A percentile compares a stretch with the other conserved stretches of the same genome.
phyloP scores from a whole-genome alignment of 352 stramenopile genomes.

The Globisporangium yorkense region DNA sequence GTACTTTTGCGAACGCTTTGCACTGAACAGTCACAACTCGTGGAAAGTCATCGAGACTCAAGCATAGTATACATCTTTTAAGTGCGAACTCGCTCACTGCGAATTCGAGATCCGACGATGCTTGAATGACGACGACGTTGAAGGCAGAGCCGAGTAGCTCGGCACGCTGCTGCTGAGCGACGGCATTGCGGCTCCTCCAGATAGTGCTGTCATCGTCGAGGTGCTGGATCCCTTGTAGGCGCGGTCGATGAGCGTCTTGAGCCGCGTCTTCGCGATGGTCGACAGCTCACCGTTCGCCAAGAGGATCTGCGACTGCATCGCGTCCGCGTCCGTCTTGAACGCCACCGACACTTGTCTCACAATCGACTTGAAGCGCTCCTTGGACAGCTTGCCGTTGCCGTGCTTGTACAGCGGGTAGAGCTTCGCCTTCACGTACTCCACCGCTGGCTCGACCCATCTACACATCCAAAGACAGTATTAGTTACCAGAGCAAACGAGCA shows the following conservation, averaged over 20 bases:
- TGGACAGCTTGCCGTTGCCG: conserved; percentile 44
- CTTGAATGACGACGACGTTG: conserved; percentile 15
- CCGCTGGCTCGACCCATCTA: conserved; percentile 43
- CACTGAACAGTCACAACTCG: no score
- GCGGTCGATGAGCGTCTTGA: conserved; percentile 70
- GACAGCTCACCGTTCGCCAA: conserved; percentile 35
- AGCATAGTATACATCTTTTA: no score
- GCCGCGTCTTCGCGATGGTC: conserved; percentile 51
- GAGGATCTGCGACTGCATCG: conserved; percentile 55
- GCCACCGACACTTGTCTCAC: conserved; percentile 58
- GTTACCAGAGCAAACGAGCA: neutral
- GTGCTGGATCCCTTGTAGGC: conserved; percentile 41
- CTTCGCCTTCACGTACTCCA: conserved; percentile 79
- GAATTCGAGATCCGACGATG: conserved; percentile 22
- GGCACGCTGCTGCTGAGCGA: neutral
- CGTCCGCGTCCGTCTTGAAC: conserved; percentile 51
- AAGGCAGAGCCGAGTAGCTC: conserved; percentile 34
- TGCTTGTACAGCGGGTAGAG: conserved; percentile 78
- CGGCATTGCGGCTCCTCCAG: neutral
- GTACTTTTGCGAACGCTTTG: no score
- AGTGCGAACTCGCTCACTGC: no score
- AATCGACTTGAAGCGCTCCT: conserved; percentile 76
- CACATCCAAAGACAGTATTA: neutral
- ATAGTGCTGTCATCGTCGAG: neutral
- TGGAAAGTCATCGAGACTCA: no score